Conservation (phyloP, 768 basidiomycete species). For the Phlebiopsis flavidoalba region DNA sequence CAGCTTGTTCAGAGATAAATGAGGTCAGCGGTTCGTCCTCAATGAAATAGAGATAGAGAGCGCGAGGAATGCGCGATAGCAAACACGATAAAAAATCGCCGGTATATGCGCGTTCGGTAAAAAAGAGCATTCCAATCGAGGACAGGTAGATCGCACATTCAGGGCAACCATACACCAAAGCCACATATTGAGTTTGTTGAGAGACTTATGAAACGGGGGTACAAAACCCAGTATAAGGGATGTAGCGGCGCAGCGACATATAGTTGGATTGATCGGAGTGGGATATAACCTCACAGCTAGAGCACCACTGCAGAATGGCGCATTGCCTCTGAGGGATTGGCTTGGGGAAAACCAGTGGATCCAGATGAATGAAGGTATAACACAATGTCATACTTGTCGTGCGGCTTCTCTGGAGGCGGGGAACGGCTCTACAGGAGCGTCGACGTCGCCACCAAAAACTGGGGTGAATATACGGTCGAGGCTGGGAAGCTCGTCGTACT, state of each 20-base stretch:
- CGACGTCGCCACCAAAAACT: neutral
- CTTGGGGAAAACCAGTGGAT: constrained; percentile 6
- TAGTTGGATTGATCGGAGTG: too few species aligned
- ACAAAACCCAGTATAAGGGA: too few species aligned
- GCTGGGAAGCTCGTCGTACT: neutral
- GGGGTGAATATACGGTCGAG: neutral
- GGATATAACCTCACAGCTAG: constrained; percentile 7
- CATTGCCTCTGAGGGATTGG: constrained; percentile 12
- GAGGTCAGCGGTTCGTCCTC: neutral
- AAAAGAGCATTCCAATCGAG: too few species aligned
- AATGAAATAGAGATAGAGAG: neutral
- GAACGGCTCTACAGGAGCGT: constrained; percentile 13
- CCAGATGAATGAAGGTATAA: constrained; percentile 3
- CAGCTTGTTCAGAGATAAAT: neutral
- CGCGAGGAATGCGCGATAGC: neutral
- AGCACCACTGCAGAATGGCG: constrained; percentile 14
- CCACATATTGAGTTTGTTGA: too few species aligned
- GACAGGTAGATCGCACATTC: too few species aligned
- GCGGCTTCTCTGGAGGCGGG: neutral
- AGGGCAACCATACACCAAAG: too few species aligned
- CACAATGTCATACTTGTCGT: neutral
- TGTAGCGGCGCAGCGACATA: too few species aligned
- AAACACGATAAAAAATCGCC: too few species aligned
- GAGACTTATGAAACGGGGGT: too few species aligned
- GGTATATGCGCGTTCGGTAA: neutral